Percentiles rank a stretch among this genome's conserved stretches.
Evolutionary conservation across 257 asterid genomes (phyloP).

Genomic region (Ophiorrhiza pumila): DNA sequence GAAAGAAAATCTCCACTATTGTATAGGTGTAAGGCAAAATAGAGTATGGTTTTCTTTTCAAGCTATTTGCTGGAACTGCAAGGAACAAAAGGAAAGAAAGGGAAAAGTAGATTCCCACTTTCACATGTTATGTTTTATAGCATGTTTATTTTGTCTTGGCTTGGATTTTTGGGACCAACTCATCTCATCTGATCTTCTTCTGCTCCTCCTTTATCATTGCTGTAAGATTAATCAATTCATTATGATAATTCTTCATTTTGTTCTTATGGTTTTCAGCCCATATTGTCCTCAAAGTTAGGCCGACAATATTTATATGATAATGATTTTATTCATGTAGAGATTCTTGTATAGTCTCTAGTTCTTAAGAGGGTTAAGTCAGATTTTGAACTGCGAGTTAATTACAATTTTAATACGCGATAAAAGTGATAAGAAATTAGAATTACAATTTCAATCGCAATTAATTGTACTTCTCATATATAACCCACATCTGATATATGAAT

Average conservation of each 20-base stretch:
- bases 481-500: too few relatives aligned
- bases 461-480: too few relatives aligned
- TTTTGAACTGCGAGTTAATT: too few relatives aligned
- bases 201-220: constrained; percentile 10
- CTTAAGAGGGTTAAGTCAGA: too few relatives aligned
- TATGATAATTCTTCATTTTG: background rate
- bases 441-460: too few relatives aligned
- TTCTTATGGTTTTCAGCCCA: background rate
- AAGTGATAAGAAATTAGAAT: too few relatives aligned
- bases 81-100: constrained; percentile 31
- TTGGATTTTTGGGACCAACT: constrained; percentile 27
- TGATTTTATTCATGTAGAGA: background rate
- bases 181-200: constrained; percentile 26
- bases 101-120: constrained; percentile 40
- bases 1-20: background rate
- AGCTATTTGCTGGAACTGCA: constrained; percentile 34
- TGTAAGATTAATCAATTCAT: background rate
- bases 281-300: constrained; percentile 1
- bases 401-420: too few relatives aligned
- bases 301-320: background rate
- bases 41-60: background rate
- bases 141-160: constrained; percentile 37
- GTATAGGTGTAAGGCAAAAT: constrained; percentile 11
- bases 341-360: background rate
- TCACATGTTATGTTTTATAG: constrained; percentile 34